Evolutionary conservation across 1,139 yeast species (phyloP).

Genomic region (Tardiomyces depauwii): DNA sequence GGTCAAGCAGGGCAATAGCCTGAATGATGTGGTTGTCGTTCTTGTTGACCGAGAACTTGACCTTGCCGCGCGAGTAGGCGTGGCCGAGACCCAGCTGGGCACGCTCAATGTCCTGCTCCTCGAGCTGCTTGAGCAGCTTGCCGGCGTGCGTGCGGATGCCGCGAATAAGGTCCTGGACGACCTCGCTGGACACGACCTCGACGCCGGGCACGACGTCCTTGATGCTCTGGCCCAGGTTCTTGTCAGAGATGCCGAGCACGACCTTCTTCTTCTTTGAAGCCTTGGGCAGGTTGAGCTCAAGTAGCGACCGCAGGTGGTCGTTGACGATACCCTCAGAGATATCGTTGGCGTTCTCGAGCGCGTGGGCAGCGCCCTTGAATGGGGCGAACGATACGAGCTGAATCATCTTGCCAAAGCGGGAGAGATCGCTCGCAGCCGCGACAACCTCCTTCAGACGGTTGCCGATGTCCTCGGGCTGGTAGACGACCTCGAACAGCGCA

Average conservation of each 20-base stretch:
- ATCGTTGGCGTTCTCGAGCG: constrained; percentile 95
- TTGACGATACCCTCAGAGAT: constrained; percentile 94
- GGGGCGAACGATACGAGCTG: constrained; percentile 96
- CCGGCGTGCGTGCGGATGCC: constrained; percentile 88
- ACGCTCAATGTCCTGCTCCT: constrained; percentile 91
- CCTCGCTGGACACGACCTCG: constrained; percentile 84
- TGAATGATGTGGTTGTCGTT: constrained; percentile 98
- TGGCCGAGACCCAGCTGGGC: constrained; percentile 99
- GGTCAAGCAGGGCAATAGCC: constrained; percentile 94
- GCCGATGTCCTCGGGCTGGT: constrained; percentile 92
- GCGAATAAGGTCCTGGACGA: constrained; percentile 89
- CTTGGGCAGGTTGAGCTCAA: constrained; percentile 89
- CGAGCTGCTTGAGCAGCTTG: constrained; percentile 82
- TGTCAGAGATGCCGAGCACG: constrained; percentile 83
- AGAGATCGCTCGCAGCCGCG: constrained; percentile 78
- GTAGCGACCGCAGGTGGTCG: constrained; percentile 78
- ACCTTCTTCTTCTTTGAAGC: constrained; percentile 56
- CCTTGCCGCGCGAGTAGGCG: constrained; percentile 97
- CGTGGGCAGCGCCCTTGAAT: constrained; percentile 98
- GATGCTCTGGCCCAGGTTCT: constrained; percentile 91
- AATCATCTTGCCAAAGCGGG: constrained; percentile 82
- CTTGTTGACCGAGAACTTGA: constrained; percentile 96
- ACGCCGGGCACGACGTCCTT: constrained; percentile 82
- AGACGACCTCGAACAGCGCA: constrained; percentile 86
- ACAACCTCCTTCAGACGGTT: constrained; percentile 90